Conservation (phyloP, 768 basidiomycete genomes). For the Mrakia gelida region DNA sequence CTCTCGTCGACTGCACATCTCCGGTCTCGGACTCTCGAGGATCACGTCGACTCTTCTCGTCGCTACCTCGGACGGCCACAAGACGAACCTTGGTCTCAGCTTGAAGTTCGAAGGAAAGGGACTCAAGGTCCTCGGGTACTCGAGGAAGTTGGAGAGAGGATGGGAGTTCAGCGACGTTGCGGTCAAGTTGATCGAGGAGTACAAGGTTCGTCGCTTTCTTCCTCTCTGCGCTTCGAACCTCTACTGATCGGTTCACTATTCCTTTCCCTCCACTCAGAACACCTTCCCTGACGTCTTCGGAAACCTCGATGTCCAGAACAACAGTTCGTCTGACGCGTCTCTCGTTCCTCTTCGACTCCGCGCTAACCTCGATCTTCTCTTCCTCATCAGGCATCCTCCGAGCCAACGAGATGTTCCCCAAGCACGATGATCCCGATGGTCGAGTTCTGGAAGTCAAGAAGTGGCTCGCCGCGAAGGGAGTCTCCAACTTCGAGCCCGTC, state of each 20-base stretch:
- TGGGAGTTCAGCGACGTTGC: conserved; percentile 96
- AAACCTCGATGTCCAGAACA: conserved; percentile 64
- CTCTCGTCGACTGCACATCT: conserved; percentile 67
- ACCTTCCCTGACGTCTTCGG: conserved; percentile 80
- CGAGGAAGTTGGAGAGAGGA: conserved; percentile 69
- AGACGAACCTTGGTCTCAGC: conserved; percentile 85
- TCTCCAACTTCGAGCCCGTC: conserved; percentile 86
- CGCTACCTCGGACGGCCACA: conserved; percentile 64
- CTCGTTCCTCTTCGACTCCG: background rate
- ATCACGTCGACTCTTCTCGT: conserved; percentile 95
- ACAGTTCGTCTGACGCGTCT: conserved; percentile 54
- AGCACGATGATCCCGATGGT: conserved; percentile 58
- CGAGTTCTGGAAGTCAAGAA: conserved; percentile 68
- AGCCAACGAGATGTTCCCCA: conserved; percentile 59
- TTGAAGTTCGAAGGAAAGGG: conserved; percentile 94
- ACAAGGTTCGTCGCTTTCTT: conserved; percentile 49
- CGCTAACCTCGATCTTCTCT: conserved; percentile 7
- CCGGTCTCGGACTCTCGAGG: conserved; percentile 74
- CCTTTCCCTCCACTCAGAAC: conserved; percentile 44
- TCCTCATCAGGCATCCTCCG: conserved; percentile 62
- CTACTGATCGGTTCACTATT: no score
- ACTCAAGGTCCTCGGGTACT: conserved; percentile 88
- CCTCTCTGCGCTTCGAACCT: no score
- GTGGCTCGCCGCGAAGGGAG: conserved; percentile 83
- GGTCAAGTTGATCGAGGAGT: conserved; percentile 70